Evolutionary conservation across 1,284 basidiomycete genomes (phyloP).

Genomic region (Sparassis latifolia): DNA sequence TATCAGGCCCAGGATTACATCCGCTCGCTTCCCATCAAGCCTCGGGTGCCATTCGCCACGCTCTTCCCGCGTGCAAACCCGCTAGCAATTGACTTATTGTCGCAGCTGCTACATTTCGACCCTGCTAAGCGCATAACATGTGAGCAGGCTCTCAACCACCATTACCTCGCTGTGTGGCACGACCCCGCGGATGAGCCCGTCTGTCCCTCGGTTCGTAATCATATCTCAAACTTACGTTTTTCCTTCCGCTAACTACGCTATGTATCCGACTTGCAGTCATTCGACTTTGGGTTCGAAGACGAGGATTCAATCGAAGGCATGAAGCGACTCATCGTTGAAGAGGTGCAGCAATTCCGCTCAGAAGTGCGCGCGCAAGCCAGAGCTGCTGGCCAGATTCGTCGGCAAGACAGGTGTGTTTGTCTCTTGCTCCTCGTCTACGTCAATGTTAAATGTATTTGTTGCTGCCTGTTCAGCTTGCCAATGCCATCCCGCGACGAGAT

Average conservation of each 20-base stretch:
- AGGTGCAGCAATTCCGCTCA: slow-evolving; percentile 84
- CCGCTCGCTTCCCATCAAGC: slow-evolving; percentile 94
- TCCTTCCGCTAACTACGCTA: neutral
- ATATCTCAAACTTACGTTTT: neutral
- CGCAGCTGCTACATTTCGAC: slow-evolving; percentile 92
- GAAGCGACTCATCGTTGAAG: slow-evolving; percentile 92
- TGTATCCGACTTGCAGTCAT: slow-evolving; percentile 49
- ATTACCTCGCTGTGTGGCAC: slow-evolving; percentile 92
- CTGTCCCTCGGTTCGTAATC: slow-evolving; percentile 34
- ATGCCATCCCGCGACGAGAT: slow-evolving; percentile 78
- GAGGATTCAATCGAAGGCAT: slow-evolving; percentile 97
- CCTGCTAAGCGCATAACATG: slow-evolving; percentile 94
- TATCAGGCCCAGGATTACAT: slow-evolving; percentile 95
- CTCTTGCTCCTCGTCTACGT: neutral
- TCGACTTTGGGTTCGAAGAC: slow-evolving; percentile 97
- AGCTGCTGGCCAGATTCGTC: slow-evolving; percentile 57
- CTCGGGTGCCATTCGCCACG: slow-evolving; percentile 85
- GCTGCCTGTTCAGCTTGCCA: slow-evolving; percentile 45
- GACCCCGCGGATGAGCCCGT: slow-evolving; percentile 88
- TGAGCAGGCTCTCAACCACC: slow-evolving; percentile 92
- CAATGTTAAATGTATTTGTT: neutral
- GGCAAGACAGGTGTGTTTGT: slow-evolving; percentile 59
- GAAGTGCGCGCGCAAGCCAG: slow-evolving; percentile 80
- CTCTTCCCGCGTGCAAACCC: slow-evolving; percentile 94
- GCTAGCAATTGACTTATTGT: slow-evolving; percentile 87